A percentile compares a stretch with the other conserved stretches of the same genome.
phyloP scores from a whole-genome alignment of 1,284 basidiomycete genomes.

The Psilocybe mexicana region DNA sequence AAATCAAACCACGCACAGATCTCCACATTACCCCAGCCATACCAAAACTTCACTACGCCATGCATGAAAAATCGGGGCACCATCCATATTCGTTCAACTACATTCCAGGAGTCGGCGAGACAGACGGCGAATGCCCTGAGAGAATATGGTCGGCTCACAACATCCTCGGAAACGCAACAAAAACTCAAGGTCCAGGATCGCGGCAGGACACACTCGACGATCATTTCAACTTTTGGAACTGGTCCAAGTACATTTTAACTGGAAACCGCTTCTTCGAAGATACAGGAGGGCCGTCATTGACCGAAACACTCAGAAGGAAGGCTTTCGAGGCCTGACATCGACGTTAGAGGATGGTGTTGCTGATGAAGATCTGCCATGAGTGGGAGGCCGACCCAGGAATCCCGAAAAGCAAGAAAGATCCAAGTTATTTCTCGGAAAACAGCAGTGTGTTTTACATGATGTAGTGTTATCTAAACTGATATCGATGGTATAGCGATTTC shows the following conservation, averaged over 20 bases:
- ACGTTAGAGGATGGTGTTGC: background rate
- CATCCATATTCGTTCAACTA: conserved; percentile 18
- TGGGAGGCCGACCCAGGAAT: conserved; percentile 8
- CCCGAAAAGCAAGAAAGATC: conserved; percentile 12
- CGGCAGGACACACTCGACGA: conserved; percentile 20
- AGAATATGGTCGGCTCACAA: conserved; percentile 17
- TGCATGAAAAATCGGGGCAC: conserved; percentile 13
- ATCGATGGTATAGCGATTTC: background rate
- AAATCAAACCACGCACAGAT: background rate
- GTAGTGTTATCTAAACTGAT: no score
- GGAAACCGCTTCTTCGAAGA: conserved; percentile 8
- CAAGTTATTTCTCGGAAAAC: conserved; percentile 10
- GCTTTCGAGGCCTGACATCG: conserved; percentile 8
- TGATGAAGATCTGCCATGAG: background rate
- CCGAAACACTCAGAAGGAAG: conserved; percentile 15
- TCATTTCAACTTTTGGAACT: conserved; percentile 21
- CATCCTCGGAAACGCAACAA: conserved; percentile 13
- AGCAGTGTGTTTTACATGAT: conserved; percentile 1
- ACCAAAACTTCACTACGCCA: conserved; percentile 23
- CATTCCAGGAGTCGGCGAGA: conserved; percentile 15
- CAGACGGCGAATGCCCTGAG: conserved; percentile 19
- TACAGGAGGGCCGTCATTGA: conserved; percentile 10
- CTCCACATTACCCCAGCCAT: conserved; percentile 7
- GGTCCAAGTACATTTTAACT: conserved; percentile 14
- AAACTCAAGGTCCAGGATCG: conserved; percentile 17